Evolutionary conservation across 2,329 filamentous ascomycete species (phyloP).

Genomic region (Pseudogymnoascus sp.): DNA sequence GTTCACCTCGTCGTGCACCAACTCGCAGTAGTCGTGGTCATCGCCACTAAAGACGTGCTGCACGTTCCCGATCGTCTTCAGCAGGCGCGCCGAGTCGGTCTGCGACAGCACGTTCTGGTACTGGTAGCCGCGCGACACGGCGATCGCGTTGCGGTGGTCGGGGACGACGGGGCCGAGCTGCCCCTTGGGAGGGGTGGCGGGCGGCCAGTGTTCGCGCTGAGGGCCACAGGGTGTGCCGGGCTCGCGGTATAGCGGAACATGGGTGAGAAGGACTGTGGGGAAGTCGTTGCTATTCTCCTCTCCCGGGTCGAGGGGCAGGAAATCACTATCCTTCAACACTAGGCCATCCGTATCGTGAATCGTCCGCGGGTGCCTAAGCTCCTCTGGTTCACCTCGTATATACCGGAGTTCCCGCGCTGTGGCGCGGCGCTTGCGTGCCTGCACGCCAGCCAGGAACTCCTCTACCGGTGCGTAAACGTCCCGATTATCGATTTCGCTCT

Average conservation of each 20-base stretch:
- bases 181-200: slow-evolving; percentile 52
- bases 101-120: slow-evolving; percentile 90
- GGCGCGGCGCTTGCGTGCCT: slow-evolving; percentile 56
- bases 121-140: slow-evolving; percentile 74
- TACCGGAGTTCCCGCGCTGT: slow-evolving; percentile 60
- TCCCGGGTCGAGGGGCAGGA: slow-evolving; percentile 34
- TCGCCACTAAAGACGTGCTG: slow-evolving; percentile 87
- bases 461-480: slow-evolving; percentile 69
- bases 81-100: slow-evolving; percentile 64
- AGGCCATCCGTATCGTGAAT: slow-evolving; percentile 45
- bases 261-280: slow-evolving; percentile 80
- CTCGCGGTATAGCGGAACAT: slow-evolving; percentile 80
- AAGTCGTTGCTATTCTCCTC: slow-evolving; percentile 50
- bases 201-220: slow-evolving; percentile 74
- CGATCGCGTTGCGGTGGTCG: slow-evolving; percentile 71
- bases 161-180: slow-evolving; percentile 44
- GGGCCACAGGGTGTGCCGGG: slow-evolving; percentile 83
- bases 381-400: slow-evolving; percentile 48
- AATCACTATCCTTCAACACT: slow-evolving; percentile 28
- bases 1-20: slow-evolving; percentile 61
- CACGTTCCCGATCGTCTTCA: slow-evolving; percentile 73
- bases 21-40: slow-evolving; percentile 95
- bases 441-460: slow-evolving; percentile 64
- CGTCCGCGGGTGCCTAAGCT: slow-evolving; percentile 47
- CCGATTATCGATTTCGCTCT: slow-evolving; percentile 37